Percentiles rank a stretch among this genome's conserved stretches.
Conservation (phyloP, 1,284 basidiomycete genomes). For the Pyrrhoderma lamaoense region DNA sequence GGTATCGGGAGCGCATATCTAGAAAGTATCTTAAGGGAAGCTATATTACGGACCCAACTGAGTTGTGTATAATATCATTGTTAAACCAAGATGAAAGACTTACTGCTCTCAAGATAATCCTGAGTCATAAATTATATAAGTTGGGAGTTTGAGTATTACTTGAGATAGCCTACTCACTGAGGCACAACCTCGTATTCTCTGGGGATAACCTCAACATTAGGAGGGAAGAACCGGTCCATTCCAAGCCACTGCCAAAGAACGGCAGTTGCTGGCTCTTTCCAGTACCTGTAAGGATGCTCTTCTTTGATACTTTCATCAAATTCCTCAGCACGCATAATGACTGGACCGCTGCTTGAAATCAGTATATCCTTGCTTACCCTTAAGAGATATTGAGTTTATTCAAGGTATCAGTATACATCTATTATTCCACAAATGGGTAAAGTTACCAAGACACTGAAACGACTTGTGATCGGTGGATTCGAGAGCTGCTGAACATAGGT, state of each 20-base stretch:
- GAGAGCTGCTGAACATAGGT: constrained; percentile 59
- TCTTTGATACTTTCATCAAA: constrained; percentile 32
- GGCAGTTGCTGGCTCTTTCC: constrained; percentile 38
- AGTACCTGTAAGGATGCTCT: constrained; percentile 23
- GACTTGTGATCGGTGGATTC: constrained; percentile 58
- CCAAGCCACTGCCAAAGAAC: constrained; percentile 62
- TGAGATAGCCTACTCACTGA: constrained; percentile 40
- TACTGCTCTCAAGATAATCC: constrained; percentile 71
- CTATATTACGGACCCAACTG: constrained; percentile 24
- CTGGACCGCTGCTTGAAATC: constrained; percentile 51
- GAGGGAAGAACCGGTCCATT: constrained; percentile 57
- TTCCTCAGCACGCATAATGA: constrained; percentile 41
- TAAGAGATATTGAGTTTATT: not conserved
- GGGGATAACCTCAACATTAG: constrained; percentile 29
- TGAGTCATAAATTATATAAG: constrained; percentile 24
- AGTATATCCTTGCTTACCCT: constrained; percentile 59
- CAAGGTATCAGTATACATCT: not conserved
- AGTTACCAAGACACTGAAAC: constrained; percentile 55
- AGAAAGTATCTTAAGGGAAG: constrained; percentile 57
- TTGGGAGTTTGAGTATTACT: too few species aligned
- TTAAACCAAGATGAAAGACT: too few species aligned
- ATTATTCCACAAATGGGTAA: not conserved
- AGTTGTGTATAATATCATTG: too few species aligned
- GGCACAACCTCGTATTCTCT: constrained; percentile 46
- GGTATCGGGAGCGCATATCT: constrained; percentile 35